Evolutionary conservation across 305 asterid genomes (phyloP), one percentile per base, ranked within the genome.

Genomic region (Rubia balearica): DNA sequence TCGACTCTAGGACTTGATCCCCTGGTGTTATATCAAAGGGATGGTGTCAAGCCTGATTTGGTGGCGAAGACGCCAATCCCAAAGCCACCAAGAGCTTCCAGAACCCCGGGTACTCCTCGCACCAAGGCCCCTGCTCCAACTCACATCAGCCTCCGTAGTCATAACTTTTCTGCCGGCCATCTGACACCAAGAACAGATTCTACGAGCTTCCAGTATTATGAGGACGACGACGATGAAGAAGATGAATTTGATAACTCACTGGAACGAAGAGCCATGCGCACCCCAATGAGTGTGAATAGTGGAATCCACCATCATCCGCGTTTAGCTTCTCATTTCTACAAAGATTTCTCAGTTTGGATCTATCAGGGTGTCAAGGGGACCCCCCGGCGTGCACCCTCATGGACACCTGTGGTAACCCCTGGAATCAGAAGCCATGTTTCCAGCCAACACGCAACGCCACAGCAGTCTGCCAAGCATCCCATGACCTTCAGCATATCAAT

Each of bases 321-420:
- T n/a, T 71, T 91, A 59, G 96, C 96, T 61, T 89, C 97, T 21
- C 93, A 89, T 21, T 88, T 91, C 86, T 89, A 91, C 82, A 91
- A 82, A 67, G 96, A 89, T 75, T 91, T 91, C 83, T 81, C 96
- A 0, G 84, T 82, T 7, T 91, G 95, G 97, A 36, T 91, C 46
- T 91, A 91, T 73, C 78, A 91, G 43, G 95, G 96, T 13, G 93
- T 91, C 68, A 84, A 74, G 30, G 88, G 93, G 71, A 86, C 97
- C 19, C 96, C 96, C 0, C 89, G 77, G 9, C 89, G 91, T 19
- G 80, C 90, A 62, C 96, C 96, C 8, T 84, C 97, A 0, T 89
- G 97, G 96, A 89, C 95, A 46, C 92, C 90, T 1, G 84, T 87
- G 3, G 81, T 75, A 57, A 86, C 92, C 59, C 86, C 94, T 0